Evolutionary conservation across 352 stramenopile genomes (phyloP), one percentile per base, ranked within the genome.

Genomic region (Phytophthora ohioensis): DNA sequence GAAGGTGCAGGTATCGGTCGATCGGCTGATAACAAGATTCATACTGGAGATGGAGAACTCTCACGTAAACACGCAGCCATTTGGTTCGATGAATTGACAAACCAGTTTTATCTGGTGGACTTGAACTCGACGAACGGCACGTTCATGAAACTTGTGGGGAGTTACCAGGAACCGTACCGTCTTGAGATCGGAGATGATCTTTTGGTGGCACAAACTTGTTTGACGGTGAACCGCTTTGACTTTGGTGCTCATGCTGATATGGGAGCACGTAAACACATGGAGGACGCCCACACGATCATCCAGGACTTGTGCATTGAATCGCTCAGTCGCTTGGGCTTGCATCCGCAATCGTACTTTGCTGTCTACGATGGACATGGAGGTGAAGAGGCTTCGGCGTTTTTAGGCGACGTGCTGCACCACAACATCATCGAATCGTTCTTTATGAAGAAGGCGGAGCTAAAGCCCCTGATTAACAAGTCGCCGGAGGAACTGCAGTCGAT

Each of bases 321-420:
- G 1, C 38, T 95, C 8, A 87, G 78, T 52, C 71, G 73, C 4
- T 45, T 90, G 12, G 80, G 81, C 0, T 52, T 93, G 47, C 80
- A 94, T 73, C 85, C 95, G 55, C 86, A 98, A 65, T 97, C 93
- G 36, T 99, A 98, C 78, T 97, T 97, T 70, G 96, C 85, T 5
- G 97, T 99, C 2, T 99, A 98, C 73, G 97, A 99, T 79, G 97
- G 97, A 15, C 97, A 99, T 63, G 97, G 97, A 30, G 97, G 97
- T 21, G 84, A 93, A 48, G 91, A 98, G 77, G 95, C 92, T 36
- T 98, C 94, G 10, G 88, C 90, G 30, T 99, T 96, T 69, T 62
- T 99, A 1, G 78, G 91, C 4, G 85, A 95, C 39, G 76, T 78
- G 27, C 69, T 94, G 64, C 87, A 95, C 49, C 72, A 88, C 51